Evolutionary conservation across 2,329 filamentous ascomycete genomes (phyloP).

Genomic region (Cladosporium sp.): DNA sequence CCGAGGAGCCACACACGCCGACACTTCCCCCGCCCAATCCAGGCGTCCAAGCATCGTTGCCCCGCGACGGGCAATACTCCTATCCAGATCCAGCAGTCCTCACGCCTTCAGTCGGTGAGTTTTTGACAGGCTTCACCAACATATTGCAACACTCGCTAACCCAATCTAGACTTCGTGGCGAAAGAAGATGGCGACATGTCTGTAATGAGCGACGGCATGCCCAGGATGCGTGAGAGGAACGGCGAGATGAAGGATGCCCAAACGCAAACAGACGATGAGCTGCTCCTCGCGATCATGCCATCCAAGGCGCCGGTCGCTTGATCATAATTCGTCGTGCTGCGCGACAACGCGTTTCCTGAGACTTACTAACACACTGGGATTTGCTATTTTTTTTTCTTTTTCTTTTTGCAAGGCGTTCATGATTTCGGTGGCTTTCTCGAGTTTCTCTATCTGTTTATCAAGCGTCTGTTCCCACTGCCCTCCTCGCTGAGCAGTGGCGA

Average conservation of each 20-base stretch:
- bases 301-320: conserved; percentile 9
- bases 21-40: conserved; percentile 46
- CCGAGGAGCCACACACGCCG: conserved; percentile 47
- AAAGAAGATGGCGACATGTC: conserved; percentile 10
- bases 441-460: conserved; percentile 1
- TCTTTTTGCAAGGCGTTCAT: conserved; percentile 12
- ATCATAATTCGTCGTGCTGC: not conserved
- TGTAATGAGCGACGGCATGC: conserved; percentile 8
- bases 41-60: conserved; percentile 10
- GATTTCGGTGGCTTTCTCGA: conserved; percentile 5
- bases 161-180: not conserved
- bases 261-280: conserved; percentile 26
- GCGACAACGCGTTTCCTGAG: not conserved
- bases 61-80: conserved; percentile 26
- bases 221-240: conserved; percentile 5
- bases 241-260: conserved; percentile 25
- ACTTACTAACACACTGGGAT: not conserved
- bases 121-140: no score
- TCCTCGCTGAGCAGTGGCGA: not conserved
- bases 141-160: not conserved
- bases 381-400: not conserved
- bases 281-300: not conserved
- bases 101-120: conserved; percentile 10
- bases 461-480: conserved; percentile 7
- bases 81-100: conserved; percentile 36